These are phyloP conservation scores for Dactylellina cionopaga DNA, from an alignment of 2,329 filamentous ascomycete genomes.

Conservation along the genomic window DNA sequence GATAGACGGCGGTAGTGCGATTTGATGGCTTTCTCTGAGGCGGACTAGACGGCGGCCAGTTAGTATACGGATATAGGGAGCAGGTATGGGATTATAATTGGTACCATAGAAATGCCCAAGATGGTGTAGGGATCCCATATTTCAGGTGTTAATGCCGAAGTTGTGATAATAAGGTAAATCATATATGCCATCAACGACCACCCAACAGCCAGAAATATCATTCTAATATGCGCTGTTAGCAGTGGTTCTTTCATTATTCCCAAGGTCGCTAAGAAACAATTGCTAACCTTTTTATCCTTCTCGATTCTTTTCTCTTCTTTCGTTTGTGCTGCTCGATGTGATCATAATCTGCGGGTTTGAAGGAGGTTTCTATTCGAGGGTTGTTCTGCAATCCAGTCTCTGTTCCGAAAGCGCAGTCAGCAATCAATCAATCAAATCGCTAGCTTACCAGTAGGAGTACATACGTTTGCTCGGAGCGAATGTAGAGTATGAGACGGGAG, in stretches of 20 bases:
- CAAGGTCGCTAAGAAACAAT: no score
- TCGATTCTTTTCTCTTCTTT: slow-evolving; percentile 88
- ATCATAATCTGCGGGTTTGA: slow-evolving; percentile 81
- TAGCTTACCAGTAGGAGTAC: slow-evolving; percentile 52
- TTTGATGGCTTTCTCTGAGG: slow-evolving; percentile 90
- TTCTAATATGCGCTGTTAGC: slow-evolving; percentile 12
- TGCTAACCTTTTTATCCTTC: slow-evolving; percentile 83
- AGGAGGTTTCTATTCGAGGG: slow-evolving; percentile 68
- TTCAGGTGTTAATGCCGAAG: slow-evolving; percentile 67
- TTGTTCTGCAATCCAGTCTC: slow-evolving; percentile 58
- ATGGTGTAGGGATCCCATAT: slow-evolving; percentile 98
- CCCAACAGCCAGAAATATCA: slow-evolving; percentile 73
- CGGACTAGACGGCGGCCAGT: slow-evolving; percentile 64
- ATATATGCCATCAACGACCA: slow-evolving; percentile 89
- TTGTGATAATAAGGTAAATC: slow-evolving; percentile 83
- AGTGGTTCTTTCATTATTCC: no score
- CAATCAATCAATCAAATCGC: neutral
- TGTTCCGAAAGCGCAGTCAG: neutral
- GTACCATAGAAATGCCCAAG: slow-evolving; percentile 81
- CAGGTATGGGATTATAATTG: neutral
- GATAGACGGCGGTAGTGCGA: slow-evolving; percentile 88
- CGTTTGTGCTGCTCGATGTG: slow-evolving; percentile 83
- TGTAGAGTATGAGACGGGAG: slow-evolving; percentile 89
- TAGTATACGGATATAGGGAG: neutral
- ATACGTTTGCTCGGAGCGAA: slow-evolving; percentile 78